Conservation (phyloP, 495 filamentous ascomycete species). For the Barbatosphaeria neglecta region DNA sequence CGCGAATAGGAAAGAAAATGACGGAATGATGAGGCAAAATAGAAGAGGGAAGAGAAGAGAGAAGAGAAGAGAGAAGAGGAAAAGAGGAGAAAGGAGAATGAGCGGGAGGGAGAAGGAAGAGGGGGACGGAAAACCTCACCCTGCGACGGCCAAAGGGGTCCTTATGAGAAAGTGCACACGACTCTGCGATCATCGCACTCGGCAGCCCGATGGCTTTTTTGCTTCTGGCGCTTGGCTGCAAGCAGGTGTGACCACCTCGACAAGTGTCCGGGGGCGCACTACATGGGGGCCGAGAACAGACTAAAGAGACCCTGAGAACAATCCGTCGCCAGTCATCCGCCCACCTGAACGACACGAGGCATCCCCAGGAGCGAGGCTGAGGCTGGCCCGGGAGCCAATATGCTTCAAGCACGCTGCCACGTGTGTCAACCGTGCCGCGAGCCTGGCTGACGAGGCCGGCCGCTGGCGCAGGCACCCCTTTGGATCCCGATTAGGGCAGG, state of each 20-base stretch:
- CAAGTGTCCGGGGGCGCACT: too few relatives aligned
- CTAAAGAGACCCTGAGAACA: background rate
- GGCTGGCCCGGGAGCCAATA: slow-evolving; percentile 11
- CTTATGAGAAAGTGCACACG: background rate
- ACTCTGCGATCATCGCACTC: background rate
- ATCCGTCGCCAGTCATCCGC: background rate
- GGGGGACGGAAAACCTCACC: too few relatives aligned
- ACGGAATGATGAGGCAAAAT: background rate
- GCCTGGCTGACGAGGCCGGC: background rate
- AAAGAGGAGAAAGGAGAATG: background rate
- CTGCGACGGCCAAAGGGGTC: too few relatives aligned
- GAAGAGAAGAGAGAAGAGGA: background rate
- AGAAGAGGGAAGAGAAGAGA: background rate
- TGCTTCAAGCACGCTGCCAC: slow-evolving; percentile 15
- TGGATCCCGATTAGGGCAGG: background rate
- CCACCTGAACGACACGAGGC: background rate
- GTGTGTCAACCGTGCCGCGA: slow-evolving; percentile 8
- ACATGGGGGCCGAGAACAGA: background rate
- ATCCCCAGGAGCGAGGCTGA: slow-evolving; percentile 5
- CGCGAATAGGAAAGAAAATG: background rate
- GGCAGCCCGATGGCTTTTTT: too few relatives aligned
- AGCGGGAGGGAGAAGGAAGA: too few relatives aligned
- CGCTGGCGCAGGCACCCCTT: background rate
- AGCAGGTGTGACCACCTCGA: too few relatives aligned
- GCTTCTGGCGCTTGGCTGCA: too few relatives aligned